Conservation (phyloP, 2,329 filamentous ascomycete species). For the Colletotrichum sp. region DNA sequence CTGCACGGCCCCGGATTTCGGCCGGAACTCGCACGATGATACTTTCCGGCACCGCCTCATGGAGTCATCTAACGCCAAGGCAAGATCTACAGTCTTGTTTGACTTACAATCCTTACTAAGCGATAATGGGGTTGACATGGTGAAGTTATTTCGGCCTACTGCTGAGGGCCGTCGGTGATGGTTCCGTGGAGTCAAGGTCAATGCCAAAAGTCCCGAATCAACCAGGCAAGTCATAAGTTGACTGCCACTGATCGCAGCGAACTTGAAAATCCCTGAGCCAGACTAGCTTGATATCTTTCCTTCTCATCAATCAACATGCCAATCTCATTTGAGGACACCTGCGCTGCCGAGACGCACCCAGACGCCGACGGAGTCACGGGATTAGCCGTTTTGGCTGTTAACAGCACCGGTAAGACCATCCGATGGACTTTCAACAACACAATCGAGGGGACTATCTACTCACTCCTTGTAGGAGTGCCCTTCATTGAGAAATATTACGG, state of each 20-base stretch:
- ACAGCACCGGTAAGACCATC: not conserved
- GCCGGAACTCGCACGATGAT: not conserved
- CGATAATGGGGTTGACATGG: not conserved
- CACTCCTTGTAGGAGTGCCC: not conserved
- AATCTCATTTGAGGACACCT: not conserved
- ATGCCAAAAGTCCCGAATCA: not conserved
- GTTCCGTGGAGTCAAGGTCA: not conserved
- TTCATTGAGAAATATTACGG: not conserved
- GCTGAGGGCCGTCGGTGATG: not conserved
- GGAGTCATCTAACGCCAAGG: not conserved
- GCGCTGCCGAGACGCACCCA: not conserved
- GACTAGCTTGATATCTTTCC: not conserved
- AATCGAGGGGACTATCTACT: not conserved
- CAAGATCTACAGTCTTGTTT: not conserved
- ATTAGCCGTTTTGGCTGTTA: not conserved
- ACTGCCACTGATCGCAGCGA: not conserved
- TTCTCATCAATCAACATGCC: not conserved
- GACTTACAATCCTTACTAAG: not conserved
- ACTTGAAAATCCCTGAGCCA: fast-evolving
- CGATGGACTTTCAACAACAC: too few species aligned
- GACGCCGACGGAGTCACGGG: not conserved
- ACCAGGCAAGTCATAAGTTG: not conserved
- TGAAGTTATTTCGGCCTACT: not conserved
- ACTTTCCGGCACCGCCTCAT: not conserved
- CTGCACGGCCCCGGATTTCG: not conserved